Evolutionary conservation across 345 rosid genomes (phyloP).

Genomic region (Mallotus nudiflorus): DNA sequence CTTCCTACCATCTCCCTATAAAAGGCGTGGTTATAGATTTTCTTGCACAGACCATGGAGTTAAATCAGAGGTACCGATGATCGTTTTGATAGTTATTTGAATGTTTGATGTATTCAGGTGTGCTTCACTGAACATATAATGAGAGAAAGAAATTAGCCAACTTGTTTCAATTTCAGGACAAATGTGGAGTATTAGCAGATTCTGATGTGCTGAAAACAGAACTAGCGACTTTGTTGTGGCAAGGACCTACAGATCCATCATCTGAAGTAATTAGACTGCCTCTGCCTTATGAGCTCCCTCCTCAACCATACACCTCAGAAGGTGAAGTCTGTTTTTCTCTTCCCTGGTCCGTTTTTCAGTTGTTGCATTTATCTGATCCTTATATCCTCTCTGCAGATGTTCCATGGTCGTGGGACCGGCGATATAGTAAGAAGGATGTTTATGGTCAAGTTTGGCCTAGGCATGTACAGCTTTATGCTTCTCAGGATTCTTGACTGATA

Average conservation of each 20-base stretch:
- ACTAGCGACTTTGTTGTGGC: slow-evolving; percentile 70
- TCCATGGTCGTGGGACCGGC: slow-evolving; percentile 96
- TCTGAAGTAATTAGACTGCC: slow-evolving; percentile 60
- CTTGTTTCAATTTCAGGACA: slow-evolving; percentile 25
- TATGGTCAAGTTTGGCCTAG: slow-evolving; percentile 87
- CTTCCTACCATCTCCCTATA: slow-evolving; percentile 51
- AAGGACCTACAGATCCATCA: slow-evolving; percentile 38
- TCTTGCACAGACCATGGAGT: slow-evolving; percentile 51
- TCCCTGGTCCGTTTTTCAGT: background rate
- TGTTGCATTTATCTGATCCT: slow-evolving; percentile 7
- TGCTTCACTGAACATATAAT: background rate
- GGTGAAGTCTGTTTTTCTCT: slow-evolving; percentile 43
- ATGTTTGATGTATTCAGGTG: background rate
- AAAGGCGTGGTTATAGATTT: slow-evolving; percentile 39
- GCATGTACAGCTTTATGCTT: slow-evolving; percentile 35
- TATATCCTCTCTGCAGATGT: slow-evolving; percentile 48
- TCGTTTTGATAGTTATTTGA: background rate
- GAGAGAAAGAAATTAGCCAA: background rate
- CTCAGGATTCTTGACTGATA: slow-evolving; percentile 28
- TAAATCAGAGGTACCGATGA: slow-evolving; percentile 37
- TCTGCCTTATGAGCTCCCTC: slow-evolving; percentile 83
- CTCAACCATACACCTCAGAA: slow-evolving; percentile 62
- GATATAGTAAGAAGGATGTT: slow-evolving; percentile 69
- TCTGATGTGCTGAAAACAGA: slow-evolving; percentile 35
- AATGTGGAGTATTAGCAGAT: slow-evolving; percentile 12